Evolutionary conservation across 2,329 filamentous ascomycete genomes (phyloP).

Genomic region (Sphaerulina vaccinii): DNA sequence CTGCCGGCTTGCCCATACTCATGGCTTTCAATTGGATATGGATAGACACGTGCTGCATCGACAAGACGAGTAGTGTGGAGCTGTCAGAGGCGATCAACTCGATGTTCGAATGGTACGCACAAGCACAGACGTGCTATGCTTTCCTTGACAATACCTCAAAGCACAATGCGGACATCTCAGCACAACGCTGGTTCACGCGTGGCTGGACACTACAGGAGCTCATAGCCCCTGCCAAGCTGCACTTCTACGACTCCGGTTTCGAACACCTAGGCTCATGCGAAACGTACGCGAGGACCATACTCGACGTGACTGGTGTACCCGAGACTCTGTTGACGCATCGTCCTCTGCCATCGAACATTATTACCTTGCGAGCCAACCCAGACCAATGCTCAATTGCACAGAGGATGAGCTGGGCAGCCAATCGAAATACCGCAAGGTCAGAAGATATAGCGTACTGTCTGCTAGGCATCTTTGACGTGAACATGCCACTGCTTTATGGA

Average conservation of each 20-base stretch:
- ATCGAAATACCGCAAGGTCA: conserved; percentile 3
- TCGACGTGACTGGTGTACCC: background rate
- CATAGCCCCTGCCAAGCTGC: too few species aligned
- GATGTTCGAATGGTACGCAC: background rate
- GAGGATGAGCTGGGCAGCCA: conserved; percentile 21
- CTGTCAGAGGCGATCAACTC: conserved; percentile 8
- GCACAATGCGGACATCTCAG: background rate
- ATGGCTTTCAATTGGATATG: conserved; percentile 1
- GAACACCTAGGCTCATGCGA: too few species aligned
- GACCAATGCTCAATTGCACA: background rate
- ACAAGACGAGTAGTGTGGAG: conserved; percentile 12
- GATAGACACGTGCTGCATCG: conserved; percentile 23
- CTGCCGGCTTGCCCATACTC: background rate
- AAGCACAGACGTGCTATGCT: background rate
- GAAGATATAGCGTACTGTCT: conserved; percentile 22
- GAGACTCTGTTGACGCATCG: background rate
- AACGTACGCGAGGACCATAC: too few species aligned
- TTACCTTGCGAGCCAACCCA: background rate
- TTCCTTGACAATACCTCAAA: background rate
- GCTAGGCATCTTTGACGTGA: conserved; percentile 41
- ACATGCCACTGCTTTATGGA: conserved; percentile 48
- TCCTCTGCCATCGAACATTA: background rate
- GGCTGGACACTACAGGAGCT: too few species aligned
- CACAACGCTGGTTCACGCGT: too few species aligned
- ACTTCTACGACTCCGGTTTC: too few species aligned